Conservation (phyloP, 306 rosid genomes). For the Castanea crenata region DNA sequence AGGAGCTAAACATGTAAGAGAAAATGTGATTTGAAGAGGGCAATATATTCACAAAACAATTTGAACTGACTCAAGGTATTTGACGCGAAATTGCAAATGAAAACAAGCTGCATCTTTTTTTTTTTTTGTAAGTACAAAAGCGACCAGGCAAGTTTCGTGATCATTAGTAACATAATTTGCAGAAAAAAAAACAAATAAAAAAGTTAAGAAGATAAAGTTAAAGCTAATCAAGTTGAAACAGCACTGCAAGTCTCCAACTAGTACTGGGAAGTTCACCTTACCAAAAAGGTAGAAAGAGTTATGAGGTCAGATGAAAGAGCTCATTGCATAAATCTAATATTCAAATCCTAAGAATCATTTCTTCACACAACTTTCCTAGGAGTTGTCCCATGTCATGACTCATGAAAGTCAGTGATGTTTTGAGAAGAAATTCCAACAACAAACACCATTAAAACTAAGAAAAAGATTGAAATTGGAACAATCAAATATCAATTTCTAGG, state of each 20-base stretch:
- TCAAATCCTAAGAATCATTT: not conserved
- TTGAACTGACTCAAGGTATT: too few species aligned
- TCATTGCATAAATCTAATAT: not conserved
- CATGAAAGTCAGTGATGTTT: not conserved
- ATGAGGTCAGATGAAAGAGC: not conserved
- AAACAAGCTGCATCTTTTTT: too few species aligned
- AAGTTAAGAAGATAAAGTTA: not conserved
- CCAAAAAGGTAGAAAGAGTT: not conserved
- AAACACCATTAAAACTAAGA: too few species aligned
- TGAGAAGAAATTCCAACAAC: too few species aligned
- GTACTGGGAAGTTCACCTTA: not conserved
- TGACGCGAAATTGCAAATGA: not conserved
- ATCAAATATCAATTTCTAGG: too few species aligned
- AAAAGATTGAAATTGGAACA: too few species aligned
- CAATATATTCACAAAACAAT: not conserved
- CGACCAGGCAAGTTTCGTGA: not conserved
- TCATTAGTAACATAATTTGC: not conserved
- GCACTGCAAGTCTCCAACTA: not conserved
- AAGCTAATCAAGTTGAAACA: not conserved
- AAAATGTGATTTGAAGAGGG: not conserved
- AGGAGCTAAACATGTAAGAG: not conserved
- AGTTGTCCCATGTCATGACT: not conserved
- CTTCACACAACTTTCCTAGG: not conserved
- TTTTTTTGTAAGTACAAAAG: not conserved
- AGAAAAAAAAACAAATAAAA: not conserved